Base-by-base conservation (phyloP, 768 basidiomycete genomes). In the Mycena pura region DNA sequence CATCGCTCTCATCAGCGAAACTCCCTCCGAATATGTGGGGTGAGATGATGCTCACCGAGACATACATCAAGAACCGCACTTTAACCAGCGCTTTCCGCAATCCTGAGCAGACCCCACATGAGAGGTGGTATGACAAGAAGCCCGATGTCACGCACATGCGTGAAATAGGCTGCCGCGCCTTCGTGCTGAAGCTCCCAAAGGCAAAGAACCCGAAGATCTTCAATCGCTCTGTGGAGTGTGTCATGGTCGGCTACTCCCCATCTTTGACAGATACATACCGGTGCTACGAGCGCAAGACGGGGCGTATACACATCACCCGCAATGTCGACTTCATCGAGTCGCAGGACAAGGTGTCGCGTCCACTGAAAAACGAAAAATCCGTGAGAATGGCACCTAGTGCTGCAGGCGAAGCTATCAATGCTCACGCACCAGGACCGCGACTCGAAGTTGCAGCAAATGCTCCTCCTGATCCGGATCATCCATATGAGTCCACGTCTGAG, bases 171-270 rank as follows among this genome's bases (percentile, higher is more conserved):
- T 48, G 46, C 27, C 29, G 46, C 9, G 46, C 46, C 3, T 48
- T 48, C 24, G 46, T 48, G 17, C 34, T 48, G 46, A 48, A 19
- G 19, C 46, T 48, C 29, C 46, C 29, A n/a, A 48, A 32, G 46
- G 13, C 27, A 19, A 32, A 32, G 29, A 48, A 48, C 29, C 46
- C 46, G 5, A 32, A 48, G 14, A 32, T 48, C 29, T 48, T 48
- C 46, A 48, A 48, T 48, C 46, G 46, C 17, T 48, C 46, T 48
- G 46, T 48, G 29, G 46, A 48, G 15, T 48, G 46, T 48, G 46
- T 48, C 46, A 48, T 48, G 46, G 24, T 48, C 17, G 46, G 46
- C 11, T 48, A 48, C 46, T 48, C 46, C n/a, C 46, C 46, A 21
- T 10, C 46, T 19, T n/a, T 32, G 29, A 48, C 29, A 21, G 46